Evolutionary conservation across 2,329 filamentous ascomycete genomes (phyloP).

Genomic region (Aspergillus novofumigatus): DNA sequence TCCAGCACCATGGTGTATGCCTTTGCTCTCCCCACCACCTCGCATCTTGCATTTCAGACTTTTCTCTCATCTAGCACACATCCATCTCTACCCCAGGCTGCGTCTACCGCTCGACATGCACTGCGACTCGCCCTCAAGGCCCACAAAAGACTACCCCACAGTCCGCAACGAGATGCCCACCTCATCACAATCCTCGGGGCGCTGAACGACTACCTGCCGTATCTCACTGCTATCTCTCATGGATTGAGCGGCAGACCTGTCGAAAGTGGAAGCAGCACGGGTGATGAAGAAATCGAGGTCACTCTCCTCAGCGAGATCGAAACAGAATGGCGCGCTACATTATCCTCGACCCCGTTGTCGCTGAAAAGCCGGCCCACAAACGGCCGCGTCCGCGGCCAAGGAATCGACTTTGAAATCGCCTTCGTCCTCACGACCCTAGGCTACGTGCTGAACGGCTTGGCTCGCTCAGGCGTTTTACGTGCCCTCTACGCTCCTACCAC

Average conservation of each 20-base stretch:
- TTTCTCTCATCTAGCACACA: constrained; percentile 76
- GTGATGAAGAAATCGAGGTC: constrained; percentile 61
- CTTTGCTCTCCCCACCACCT: constrained; percentile 85
- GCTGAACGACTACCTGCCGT: constrained; percentile 75
- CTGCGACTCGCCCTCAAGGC: constrained; percentile 80
- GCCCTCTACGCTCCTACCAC: constrained; percentile 63
- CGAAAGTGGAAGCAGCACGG: constrained; percentile 15
- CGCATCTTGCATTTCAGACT: constrained; percentile 74
- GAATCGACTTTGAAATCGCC: constrained; percentile 76
- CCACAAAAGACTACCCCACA: constrained; percentile 76
- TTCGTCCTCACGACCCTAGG: constrained; percentile 76
- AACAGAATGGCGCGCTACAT: constrained; percentile 74
- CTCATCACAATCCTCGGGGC: constrained; percentile 66
- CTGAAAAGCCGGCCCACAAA: constrained; percentile 44
- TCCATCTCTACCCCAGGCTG: constrained; percentile 77
- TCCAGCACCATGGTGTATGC: constrained; percentile 72
- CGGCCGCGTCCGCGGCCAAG: constrained; percentile 63
- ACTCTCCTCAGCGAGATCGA: constrained; percentile 65
- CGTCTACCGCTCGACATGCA: constrained; percentile 78
- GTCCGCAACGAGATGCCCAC: constrained; percentile 62
- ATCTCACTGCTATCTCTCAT: constrained; percentile 71
- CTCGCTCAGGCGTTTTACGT: constrained; percentile 66
- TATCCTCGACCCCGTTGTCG: constrained; percentile 55
- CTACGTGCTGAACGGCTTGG: constrained; percentile 67
- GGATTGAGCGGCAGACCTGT: constrained; percentile 59